phyloP scores from a whole-genome alignment of 805 yeast genomes.

The Metschnikowia sp. region DNA sequence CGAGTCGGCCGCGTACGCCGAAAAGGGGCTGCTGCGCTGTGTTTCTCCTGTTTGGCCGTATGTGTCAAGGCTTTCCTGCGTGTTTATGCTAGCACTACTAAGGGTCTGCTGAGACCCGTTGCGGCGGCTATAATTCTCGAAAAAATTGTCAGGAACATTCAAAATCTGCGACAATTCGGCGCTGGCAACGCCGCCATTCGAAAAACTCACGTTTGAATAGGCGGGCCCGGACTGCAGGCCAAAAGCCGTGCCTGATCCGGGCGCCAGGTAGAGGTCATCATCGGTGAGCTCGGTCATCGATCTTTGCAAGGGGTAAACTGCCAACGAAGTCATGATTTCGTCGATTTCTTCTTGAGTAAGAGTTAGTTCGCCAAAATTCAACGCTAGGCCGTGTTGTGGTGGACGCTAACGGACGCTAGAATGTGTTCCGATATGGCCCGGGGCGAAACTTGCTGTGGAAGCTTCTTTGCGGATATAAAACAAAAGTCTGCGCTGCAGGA shows the following conservation, averaged over 20 bases:
- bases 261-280: slow-evolving; percentile 49
- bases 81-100: slow-evolving; percentile 11
- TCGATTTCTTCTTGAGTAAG: slow-evolving; percentile 7
- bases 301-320: slow-evolving; percentile 51
- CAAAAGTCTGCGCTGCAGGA: background rate
- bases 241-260: slow-evolving; percentile 5
- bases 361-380: background rate
- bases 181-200: slow-evolving; percentile 11
- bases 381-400: background rate
- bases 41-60: slow-evolving; percentile 4
- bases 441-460: background rate
- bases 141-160: slow-evolving; percentile 31
- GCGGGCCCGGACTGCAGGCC: slow-evolving; percentile 5
- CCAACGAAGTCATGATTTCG: slow-evolving; percentile 44
- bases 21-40: slow-evolving; percentile 27
- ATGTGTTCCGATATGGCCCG: background rate
- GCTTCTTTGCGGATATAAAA: background rate
- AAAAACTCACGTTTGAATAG: slow-evolving; percentile 10
- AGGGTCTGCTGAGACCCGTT: slow-evolving; percentile 15
- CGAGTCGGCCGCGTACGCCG: slow-evolving; percentile 35
- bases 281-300: slow-evolving; percentile 58
- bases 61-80: slow-evolving; percentile 5
- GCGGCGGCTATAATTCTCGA: slow-evolving; percentile 23
- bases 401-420: background rate
- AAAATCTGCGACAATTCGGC: slow-evolving; percentile 27